phyloP scores from a whole-genome alignment of 306 rosid genomes.

The Begonia loranthoides region DNA sequence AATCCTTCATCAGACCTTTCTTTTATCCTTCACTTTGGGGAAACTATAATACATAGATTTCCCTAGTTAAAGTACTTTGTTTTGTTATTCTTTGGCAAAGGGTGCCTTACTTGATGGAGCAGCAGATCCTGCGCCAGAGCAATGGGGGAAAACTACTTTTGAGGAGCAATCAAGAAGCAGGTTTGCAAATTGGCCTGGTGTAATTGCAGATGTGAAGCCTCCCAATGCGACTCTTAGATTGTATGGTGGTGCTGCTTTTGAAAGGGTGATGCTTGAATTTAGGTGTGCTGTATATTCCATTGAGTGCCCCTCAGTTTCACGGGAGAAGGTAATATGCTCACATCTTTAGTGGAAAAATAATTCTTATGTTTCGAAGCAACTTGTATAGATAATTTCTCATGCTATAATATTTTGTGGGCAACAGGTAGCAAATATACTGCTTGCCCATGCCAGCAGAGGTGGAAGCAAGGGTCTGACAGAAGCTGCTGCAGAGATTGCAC shows the following conservation, averaged over 20 bases:
- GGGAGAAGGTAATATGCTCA: conserved; percentile 62
- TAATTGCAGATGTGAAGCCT: conserved; percentile 48
- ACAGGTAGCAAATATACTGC: conserved; percentile 95
- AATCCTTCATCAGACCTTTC: too few relatives aligned
- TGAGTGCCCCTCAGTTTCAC: conserved; percentile 81
- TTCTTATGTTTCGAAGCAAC: conserved; percentile 1
- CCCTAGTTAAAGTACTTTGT: background rate
- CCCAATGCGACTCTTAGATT: conserved; percentile 86
- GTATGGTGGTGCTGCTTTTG: conserved; percentile 98
- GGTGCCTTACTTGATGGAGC: conserved; percentile 91
- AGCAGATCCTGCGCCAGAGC: conserved; percentile 97
- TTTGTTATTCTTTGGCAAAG: conserved; percentile 24
- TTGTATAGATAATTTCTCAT: conserved; percentile 5
- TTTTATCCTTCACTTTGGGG: too few relatives aligned
- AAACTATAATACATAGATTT: too few relatives aligned
- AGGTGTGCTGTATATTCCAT: conserved; percentile 93
- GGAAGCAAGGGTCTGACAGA: conserved; percentile 77
- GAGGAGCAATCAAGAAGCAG: conserved; percentile 80
- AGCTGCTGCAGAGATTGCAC: conserved; percentile 99
- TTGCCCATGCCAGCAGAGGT: conserved; percentile 87
- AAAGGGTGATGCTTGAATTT: conserved; percentile 90
- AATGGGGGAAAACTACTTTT: conserved; percentile 80
- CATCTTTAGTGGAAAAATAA: background rate
- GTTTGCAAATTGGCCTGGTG: conserved; percentile 91
- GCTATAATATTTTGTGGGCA: conserved; percentile 8